phyloP scores from a whole-genome alignment of 164 flowering plant genomes.

The Aristolochia californica region DNA sequence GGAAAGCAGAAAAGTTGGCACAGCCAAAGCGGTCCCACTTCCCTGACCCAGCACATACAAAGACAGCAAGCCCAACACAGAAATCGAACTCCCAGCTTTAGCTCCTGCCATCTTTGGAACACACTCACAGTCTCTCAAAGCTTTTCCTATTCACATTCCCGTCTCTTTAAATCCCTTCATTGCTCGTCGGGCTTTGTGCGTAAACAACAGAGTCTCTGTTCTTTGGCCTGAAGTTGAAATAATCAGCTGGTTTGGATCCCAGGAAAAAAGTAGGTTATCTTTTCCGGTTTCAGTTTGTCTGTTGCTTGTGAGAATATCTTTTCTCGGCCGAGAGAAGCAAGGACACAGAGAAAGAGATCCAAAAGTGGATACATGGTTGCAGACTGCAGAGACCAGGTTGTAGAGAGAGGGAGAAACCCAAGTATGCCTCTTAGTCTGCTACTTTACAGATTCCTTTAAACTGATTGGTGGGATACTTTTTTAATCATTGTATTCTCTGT shows the following conservation, averaged over 20 bases:
- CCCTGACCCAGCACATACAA: background rate
- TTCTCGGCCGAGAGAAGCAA: background rate
- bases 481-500: background rate
- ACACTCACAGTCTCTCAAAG: slow-evolving; percentile 1
- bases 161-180: no score
- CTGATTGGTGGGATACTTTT: slow-evolving; percentile 5
- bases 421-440: background rate
- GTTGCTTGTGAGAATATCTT: slow-evolving; percentile 5
- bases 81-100: slow-evolving; percentile 7
- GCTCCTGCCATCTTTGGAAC: slow-evolving; percentile 4
- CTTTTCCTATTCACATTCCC: background rate
- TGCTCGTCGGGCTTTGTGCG: slow-evolving; percentile 2
- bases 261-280: slow-evolving; percentile 3
- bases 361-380: slow-evolving; percentile 1
- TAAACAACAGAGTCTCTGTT: slow-evolving; percentile 1
- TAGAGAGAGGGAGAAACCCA: background rate
- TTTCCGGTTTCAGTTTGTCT: slow-evolving; percentile 6
- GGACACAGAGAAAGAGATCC: slow-evolving; percentile 1
- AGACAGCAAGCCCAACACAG: no score
- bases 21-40: slow-evolving; percentile 1
- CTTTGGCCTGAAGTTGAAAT: background rate
- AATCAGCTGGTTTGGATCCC: slow-evolving; percentile 1
- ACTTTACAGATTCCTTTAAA: background rate
- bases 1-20: background rate
- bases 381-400: background rate